These are phyloP conservation scores for Vickermania ingenoplastis DNA, from an alignment of 208 protist genomes.

Conservation along the genomic window DNA sequence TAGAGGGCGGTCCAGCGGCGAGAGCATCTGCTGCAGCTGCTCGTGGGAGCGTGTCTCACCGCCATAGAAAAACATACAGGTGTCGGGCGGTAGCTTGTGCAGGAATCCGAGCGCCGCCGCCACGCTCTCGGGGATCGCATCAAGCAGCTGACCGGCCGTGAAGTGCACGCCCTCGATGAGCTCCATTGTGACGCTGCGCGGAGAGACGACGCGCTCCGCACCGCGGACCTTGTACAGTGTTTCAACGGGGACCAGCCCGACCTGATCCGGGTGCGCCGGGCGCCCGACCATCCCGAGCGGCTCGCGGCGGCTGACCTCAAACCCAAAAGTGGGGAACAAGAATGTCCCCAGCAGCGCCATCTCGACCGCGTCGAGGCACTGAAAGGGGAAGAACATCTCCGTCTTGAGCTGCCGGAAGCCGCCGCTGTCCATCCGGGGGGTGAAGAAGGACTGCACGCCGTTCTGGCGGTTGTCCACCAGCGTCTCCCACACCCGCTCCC, in stretches of 20 bases:
- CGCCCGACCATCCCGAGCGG: not conserved
- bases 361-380: not conserved
- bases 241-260: not conserved
- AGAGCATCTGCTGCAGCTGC: not conserved
- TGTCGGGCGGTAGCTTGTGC: not conserved
- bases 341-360: not conserved
- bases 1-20: not conserved
- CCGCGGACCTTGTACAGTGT: not conserved
- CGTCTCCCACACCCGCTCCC: not conserved
- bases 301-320: not conserved
- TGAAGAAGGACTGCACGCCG: not conserved
- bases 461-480: not conserved
- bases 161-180: not conserved
- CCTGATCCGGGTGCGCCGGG: not conserved
- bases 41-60: not conserved
- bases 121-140: not conserved
- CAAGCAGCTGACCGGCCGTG: not conserved
- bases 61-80: not conserved
- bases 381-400: not conserved
- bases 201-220: not conserved
- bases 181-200: not conserved
- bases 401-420: not conserved
- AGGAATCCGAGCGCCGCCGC: not conserved
- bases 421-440: not conserved
- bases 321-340: not conserved